Percentiles rank a stretch among this genome's conserved stretches.
These are phyloP conservation scores for Endoconidiophora laricicola DNA, from an alignment of 2,329 filamentous ascomycete genomes.

Conservation along the genomic window DNA sequence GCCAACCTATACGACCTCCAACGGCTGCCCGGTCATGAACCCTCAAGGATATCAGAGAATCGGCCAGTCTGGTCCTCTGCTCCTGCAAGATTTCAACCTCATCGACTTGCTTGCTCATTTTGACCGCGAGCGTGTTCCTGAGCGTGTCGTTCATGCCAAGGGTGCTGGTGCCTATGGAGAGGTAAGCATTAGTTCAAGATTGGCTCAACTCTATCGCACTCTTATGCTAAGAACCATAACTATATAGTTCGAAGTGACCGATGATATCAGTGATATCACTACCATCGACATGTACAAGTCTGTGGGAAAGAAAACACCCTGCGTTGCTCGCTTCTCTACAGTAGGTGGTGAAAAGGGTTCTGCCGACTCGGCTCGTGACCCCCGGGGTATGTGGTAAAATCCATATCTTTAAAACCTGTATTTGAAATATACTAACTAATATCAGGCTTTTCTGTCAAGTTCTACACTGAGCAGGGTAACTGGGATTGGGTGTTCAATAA, in stretches of 20 bases:
- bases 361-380: constrained; percentile 54
- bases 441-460: constrained; percentile 49
- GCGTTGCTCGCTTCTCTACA: constrained; percentile 55
- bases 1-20: constrained; percentile 42
- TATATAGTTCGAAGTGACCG: constrained; percentile 26
- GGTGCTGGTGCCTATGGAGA: constrained; percentile 37
- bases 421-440: not conserved
- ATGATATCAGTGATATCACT: constrained; percentile 36
- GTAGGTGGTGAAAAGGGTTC: constrained; percentile 59
- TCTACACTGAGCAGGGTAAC: constrained; percentile 53
- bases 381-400: constrained; percentile 31
- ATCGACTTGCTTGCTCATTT: constrained; percentile 43
- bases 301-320: constrained; percentile 51
- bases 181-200: constrained; percentile 1
- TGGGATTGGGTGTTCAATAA: constrained; percentile 65
- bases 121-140: constrained; percentile 33
- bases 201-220: not conserved
- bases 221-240: not conserved
- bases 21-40: constrained; percentile 39
- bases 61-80: constrained; percentile 27
- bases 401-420: not conserved
- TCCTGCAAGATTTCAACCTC: constrained; percentile 32
- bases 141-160: constrained; percentile 42
- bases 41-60: constrained; percentile 33
- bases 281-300: constrained; percentile 36